Conservation (phyloP, 2,329 filamentous ascomycete genomes). For the Trichothecium roseum region DNA sequence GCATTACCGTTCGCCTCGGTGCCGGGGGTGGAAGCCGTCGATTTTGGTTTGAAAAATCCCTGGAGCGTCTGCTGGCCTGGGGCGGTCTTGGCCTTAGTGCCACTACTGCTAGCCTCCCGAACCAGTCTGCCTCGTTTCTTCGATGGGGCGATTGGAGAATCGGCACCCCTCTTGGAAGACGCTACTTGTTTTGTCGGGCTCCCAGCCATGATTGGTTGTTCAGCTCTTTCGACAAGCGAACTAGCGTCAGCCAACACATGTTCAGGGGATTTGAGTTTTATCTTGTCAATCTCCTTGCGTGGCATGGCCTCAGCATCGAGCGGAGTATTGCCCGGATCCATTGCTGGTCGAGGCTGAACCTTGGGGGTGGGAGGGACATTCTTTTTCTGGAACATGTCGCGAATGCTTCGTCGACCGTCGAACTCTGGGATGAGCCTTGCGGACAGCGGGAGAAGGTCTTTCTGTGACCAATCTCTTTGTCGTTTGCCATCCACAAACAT, state of each 20-base stretch:
- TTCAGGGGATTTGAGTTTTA: too few species aligned
- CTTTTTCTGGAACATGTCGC: conserved; percentile 69
- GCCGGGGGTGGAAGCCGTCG: conserved; percentile 5
- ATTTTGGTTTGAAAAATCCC: conserved; percentile 68
- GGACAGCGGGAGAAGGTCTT: conserved; percentile 62
- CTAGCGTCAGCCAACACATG: too few species aligned
- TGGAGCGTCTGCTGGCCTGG: conserved; percentile 49
- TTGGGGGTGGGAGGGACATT: too few species aligned
- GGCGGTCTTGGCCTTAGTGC: conserved; percentile 19
- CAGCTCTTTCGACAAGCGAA: too few species aligned
- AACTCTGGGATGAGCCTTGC: conserved; percentile 84
- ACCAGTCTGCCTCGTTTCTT: conserved; percentile 16
- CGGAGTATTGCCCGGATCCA: too few species aligned
- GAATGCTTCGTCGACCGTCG: conserved; percentile 72
- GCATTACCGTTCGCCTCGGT: not conserved
- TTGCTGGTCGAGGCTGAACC: too few species aligned
- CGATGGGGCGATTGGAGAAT: conserved; percentile 5
- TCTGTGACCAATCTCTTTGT: conserved; percentile 53
- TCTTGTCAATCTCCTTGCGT: too few species aligned
- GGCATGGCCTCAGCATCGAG: too few species aligned
- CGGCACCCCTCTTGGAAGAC: conserved; percentile 4
- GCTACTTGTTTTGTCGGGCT: not conserved
- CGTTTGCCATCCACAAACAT: conserved; percentile 60
- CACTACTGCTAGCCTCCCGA: conserved; percentile 8
- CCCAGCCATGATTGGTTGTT: too few species aligned